These are phyloP conservation scores for Tricholoma bakamatsutake DNA, from an alignment of 768 basidiomycete genomes.

Conservation along the genomic window DNA sequence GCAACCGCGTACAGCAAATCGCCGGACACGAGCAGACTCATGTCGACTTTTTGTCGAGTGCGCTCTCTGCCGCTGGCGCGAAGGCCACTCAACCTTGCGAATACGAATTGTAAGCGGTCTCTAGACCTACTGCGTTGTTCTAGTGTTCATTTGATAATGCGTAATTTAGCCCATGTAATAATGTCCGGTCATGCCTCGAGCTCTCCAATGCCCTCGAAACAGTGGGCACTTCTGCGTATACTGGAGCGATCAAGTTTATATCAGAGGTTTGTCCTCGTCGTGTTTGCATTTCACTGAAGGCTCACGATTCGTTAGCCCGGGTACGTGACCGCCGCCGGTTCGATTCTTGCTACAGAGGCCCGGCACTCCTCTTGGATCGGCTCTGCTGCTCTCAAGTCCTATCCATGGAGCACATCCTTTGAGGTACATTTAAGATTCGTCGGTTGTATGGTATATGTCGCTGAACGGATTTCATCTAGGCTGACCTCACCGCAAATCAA, in stretches of 20 bases:
- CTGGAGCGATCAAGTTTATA: constrained; percentile 40
- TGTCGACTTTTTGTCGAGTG: constrained; percentile 45
- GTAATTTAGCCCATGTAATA: constrained; percentile 34
- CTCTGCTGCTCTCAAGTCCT: constrained; percentile 39
- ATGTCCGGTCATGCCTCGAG: constrained; percentile 43
- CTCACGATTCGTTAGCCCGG: constrained; percentile 17
- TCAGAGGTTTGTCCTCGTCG: background rate
- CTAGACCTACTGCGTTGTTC: background rate
- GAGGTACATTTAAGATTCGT: constrained; percentile 31
- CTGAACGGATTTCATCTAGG: constrained; percentile 18
- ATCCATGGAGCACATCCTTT: constrained; percentile 55
- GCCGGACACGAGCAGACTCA: constrained; percentile 43
- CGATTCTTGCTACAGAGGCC: constrained; percentile 56
- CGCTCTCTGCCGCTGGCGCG: constrained; percentile 32
- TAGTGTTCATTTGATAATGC: background rate
- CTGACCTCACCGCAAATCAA: constrained; percentile 34
- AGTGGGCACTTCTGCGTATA: constrained; percentile 51
- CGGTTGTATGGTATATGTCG: background rate
- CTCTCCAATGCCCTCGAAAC: constrained; percentile 49
- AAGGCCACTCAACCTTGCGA: constrained; percentile 44
- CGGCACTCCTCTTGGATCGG: constrained; percentile 60
- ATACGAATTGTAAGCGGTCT: constrained; percentile 47
- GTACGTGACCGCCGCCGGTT: constrained; percentile 48
- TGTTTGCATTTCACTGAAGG: background rate
- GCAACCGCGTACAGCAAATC: constrained; percentile 44